Conservation (phyloP, 345 rosid species). For the Erucastrum elatum region DNA sequence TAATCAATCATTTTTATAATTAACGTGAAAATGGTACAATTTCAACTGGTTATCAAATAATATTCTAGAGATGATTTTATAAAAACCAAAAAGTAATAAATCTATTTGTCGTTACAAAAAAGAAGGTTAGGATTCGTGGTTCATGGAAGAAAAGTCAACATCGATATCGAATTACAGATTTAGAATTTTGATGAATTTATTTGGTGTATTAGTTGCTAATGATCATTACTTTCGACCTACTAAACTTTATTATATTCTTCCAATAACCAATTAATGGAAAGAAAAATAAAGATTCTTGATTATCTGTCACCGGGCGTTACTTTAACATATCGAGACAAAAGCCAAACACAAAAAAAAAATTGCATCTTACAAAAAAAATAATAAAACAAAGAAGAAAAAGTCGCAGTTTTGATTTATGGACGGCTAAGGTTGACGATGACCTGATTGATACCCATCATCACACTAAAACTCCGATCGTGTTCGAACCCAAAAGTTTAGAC, state of each 20-base stretch:
- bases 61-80: too few relatives aligned
- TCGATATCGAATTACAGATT: neutral
- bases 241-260: neutral
- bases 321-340: neutral
- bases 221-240: neutral
- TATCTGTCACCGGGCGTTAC: neutral
- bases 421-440: slow-evolving; percentile 2
- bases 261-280: neutral
- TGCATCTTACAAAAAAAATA: neutral
- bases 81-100: neutral
- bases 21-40: too few relatives aligned
- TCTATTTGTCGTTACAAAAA: neutral
- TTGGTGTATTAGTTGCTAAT: neutral
- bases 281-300: neutral
- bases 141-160: neutral
- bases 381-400: neutral
- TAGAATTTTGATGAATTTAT: neutral
- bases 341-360: neutral
- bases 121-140: neutral
- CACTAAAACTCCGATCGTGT: neutral
- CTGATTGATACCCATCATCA: neutral
- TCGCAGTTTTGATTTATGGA: neutral
- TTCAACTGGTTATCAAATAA: too few relatives aligned
- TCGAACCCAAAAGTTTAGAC: neutral
- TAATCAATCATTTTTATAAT: too few relatives aligned